phyloP scores from a whole-genome alignment of 192 early-diverging fungal genomes.

The Chytriomyces sp. region DNA sequence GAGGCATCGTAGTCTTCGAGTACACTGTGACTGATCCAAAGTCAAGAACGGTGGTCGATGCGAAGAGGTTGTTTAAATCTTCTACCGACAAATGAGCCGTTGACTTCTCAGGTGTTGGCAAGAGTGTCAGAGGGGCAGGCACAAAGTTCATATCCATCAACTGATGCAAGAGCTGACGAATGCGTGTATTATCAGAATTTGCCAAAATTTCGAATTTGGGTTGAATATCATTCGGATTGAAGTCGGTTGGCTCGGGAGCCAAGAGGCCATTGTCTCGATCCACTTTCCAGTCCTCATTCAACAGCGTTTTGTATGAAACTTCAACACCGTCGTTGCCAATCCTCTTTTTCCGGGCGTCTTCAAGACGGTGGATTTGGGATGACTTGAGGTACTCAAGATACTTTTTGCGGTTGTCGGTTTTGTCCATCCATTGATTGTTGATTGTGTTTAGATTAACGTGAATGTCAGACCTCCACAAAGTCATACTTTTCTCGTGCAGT shows the following conservation, averaged over 20 bases:
- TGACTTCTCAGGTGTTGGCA: no score
- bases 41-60: slow-evolving; percentile 32
- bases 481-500: not conserved
- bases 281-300: slow-evolving; percentile 21
- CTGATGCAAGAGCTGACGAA: slow-evolving; percentile 29
- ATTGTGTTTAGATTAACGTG: not conserved
- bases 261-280: slow-evolving; percentile 42
- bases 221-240: not conserved
- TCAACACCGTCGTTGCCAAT: slow-evolving; percentile 48
- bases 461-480: not conserved
- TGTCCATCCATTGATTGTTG: slow-evolving; percentile 43
- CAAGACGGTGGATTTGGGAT: slow-evolving; percentile 30
- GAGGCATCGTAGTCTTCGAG: slow-evolving; percentile 33
- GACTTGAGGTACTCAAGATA: slow-evolving; percentile 44
- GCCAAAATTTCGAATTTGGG: not conserved
- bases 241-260: slow-evolving; percentile 48
- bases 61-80: slow-evolving; percentile 46
- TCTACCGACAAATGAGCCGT: slow-evolving; percentile 33
- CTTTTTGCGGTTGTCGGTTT: slow-evolving; percentile 37
- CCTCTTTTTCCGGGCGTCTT: slow-evolving; percentile 10
- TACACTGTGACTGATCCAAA: slow-evolving; percentile 51
- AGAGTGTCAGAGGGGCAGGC: no score
- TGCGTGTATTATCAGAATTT: slow-evolving; percentile 23
- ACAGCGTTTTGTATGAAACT: slow-evolving; percentile 16
- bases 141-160: slow-evolving; percentile 5